Conservation (phyloP, 441 rosid genomes). For the Aleurites moluccanus region DNA sequence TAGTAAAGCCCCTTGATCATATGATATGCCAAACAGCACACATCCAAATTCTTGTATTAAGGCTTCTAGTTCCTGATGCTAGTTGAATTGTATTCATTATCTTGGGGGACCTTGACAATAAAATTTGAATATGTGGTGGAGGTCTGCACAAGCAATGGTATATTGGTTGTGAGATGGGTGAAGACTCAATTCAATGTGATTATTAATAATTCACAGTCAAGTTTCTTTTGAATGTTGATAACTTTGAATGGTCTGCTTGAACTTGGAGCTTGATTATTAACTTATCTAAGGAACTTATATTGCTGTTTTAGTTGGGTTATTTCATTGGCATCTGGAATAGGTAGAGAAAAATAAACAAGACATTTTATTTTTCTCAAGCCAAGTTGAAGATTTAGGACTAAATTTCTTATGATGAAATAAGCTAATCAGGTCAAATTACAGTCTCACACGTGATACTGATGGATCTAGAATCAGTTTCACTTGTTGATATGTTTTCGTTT, state of each 20-base stretch:
- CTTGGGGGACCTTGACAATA: not conserved
- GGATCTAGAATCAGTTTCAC: not conserved
- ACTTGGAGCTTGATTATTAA: slow-evolving; percentile 5
- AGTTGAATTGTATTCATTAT: not conserved
- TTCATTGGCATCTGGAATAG: not conserved
- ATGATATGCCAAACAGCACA: not conserved
- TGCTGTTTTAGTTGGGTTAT: slow-evolving; percentile 10
- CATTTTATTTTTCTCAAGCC: not conserved
- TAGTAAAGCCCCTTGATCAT: not conserved
- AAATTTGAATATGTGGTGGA: not conserved
- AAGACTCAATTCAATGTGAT: not conserved
- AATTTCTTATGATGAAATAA: not conserved
- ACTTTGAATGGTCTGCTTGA: not conserved
- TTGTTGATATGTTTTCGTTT: not conserved
- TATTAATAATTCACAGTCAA: not conserved
- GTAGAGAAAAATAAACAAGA: not conserved
- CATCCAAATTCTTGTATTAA: not conserved
- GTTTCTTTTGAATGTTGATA: not conserved
- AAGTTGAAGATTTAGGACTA: not conserved
- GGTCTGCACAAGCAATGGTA: slow-evolving; percentile 1
- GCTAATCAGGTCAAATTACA: not conserved
- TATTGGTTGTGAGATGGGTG: not conserved
- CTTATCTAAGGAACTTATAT: not conserved
- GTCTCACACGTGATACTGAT: not conserved
- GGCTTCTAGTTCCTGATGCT: not conserved